These are phyloP conservation scores for Gyromitra esculenta DNA, from an alignment of 2,329 filamentous ascomycete species.

Conservation along the genomic window DNA sequence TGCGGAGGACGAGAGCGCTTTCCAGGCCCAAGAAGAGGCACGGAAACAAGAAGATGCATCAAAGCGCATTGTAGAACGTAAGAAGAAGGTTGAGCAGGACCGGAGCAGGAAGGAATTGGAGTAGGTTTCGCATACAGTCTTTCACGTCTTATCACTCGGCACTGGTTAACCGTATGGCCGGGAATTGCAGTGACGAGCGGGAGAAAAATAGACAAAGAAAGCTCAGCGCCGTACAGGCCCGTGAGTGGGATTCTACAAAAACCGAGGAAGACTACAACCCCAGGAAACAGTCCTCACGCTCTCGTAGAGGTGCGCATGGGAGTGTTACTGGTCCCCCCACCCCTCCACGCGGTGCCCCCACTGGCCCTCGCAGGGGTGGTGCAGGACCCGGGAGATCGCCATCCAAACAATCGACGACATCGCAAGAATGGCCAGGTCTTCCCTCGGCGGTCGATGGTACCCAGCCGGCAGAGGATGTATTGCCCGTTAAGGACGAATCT, in stretches of 20 bases:
- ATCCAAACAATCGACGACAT: conserved; percentile 13
- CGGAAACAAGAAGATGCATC: conserved; percentile 70
- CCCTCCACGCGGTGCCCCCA: conserved; percentile 25
- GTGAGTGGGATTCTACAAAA: conserved; percentile 71
- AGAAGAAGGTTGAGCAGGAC: conserved; percentile 66
- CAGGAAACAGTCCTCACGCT: conserved; percentile 52
- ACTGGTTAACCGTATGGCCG: conserved; percentile 60
- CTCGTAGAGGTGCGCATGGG: conserved; percentile 55
- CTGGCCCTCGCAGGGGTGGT: conserved; percentile 18
- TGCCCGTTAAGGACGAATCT: neutral
- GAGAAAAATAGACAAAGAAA: conserved; percentile 71
- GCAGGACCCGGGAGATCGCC: neutral
- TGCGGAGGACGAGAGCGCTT: conserved; percentile 65
- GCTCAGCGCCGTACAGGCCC: conserved; percentile 68
- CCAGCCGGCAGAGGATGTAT: neutral
- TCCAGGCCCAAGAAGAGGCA: conserved; percentile 68
- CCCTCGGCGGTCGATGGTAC: conserved; percentile 10
- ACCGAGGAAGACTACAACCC: conserved; percentile 60
- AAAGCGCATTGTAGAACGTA: conserved; percentile 68
- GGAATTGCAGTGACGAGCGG: conserved; percentile 69
- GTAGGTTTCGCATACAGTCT: conserved; percentile 60
- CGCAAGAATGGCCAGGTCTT: conserved; percentile 47
- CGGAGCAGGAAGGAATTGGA: conserved; percentile 66
- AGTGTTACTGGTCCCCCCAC: conserved; percentile 39
- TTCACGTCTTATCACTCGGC: conserved; percentile 11